Evolutionary conservation across 1,284 basidiomycete species (phyloP).

Genomic region (Pseudozyma pruni): DNA sequence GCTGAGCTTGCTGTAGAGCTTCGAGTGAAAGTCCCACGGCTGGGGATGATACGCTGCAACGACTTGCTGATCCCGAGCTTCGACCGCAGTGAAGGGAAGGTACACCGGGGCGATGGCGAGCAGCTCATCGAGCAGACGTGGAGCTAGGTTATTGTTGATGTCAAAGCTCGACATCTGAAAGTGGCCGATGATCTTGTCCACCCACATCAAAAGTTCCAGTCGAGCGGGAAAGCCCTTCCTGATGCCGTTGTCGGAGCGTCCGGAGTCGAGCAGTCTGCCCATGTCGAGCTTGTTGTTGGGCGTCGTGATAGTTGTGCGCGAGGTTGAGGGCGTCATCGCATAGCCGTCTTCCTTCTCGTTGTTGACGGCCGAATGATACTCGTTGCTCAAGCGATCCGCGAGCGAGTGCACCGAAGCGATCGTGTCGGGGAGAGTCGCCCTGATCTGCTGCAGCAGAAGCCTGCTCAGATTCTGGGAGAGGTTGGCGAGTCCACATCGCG

Average conservation of each 20-base stretch:
- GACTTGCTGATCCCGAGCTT: not conserved
- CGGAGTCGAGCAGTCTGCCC: not conserved
- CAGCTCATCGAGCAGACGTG: constrained; percentile 4
- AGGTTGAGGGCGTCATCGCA: no score
- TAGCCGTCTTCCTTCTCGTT: no score
- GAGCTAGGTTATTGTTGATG: constrained; percentile 7
- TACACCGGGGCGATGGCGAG: constrained; percentile 8
- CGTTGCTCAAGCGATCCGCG: not conserved
- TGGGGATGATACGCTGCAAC: constrained; percentile 3
- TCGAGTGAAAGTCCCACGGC: constrained; percentile 10
- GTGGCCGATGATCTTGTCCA: constrained; percentile 4
- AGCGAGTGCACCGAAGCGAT: constrained; percentile 3
- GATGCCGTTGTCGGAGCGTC: not conserved
- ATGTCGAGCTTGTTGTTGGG: not conserved
- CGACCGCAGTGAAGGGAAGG: constrained; percentile 14
- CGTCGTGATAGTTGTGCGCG: no score
- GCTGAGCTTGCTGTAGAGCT: no score
- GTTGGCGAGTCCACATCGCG: constrained; percentile 18
- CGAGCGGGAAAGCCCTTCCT: constrained; percentile 3
- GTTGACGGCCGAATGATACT: constrained; percentile 1
- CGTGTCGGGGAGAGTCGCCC: not conserved
- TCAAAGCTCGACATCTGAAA: constrained; percentile 1
- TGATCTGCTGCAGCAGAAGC: constrained; percentile 17
- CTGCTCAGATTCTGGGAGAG: constrained; percentile 17
- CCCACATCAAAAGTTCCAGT: constrained; percentile 3